Base-by-base conservation (phyloP, 1,284 basidiomycete genomes). In the Ceratobasidium theobromae region DNA sequence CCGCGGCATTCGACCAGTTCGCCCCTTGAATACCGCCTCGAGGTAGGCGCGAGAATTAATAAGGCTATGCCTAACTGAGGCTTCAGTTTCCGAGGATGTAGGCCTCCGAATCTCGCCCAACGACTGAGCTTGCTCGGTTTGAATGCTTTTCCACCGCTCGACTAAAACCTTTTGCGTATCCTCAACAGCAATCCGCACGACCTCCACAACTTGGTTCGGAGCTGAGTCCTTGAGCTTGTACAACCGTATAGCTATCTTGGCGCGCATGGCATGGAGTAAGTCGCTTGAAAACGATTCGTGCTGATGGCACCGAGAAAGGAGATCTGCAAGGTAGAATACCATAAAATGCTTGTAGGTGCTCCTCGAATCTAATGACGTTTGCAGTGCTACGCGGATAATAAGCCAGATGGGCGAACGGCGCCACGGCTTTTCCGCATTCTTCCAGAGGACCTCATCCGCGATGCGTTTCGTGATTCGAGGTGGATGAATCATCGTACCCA, bases 311-410 rank as follows among this genome's bases (percentile, higher is more conserved):
- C 18, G 41, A n/a, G 41, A 45, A 1, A 79, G 72, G 4, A 82
- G 67, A 4, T 68, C 45, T 4, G 77, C 72, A 68, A 80, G 73
- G 35, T 80, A 71, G 54, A 76, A 81, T 0, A 76, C 58, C 71
- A 83, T 78, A 70, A 84, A 84, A 0, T 49, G 23, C 66, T 84
- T 84, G 74, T 84, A 84, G 18, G 11, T 18, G 28, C 4, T 11
- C 16, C 57, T 18, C 4, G 14, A 23, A 3, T 64, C 53, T 5
- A 82, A 71, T 0, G 78, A 73, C 0, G 78, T 79, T 66, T 84
- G 82, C 3, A 83, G 67, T 0, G 77, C 75, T 1, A 83, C 77
- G 11, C 79, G 78, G 38, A 82, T 71, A n/a, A 80, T 69, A 6
- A 81, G 75, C 79, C 80, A 82, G 1, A 80, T 68, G 0, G 79